phyloP scores from a whole-genome alignment of 345 rosid genomes.

The Isatis tinctoria region DNA sequence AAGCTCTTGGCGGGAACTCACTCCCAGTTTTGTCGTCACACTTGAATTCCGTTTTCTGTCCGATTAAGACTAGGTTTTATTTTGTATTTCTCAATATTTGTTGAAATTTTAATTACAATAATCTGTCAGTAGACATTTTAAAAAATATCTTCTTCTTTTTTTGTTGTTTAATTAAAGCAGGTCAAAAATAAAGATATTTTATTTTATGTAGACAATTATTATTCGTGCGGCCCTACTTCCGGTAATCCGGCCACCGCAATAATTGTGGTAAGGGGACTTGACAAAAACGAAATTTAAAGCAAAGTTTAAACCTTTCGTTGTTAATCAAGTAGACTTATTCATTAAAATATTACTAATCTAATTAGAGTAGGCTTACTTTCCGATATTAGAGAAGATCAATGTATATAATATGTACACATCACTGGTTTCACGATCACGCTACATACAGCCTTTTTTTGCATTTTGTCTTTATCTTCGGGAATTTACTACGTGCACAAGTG shows the following conservation, averaged over 20 bases:
- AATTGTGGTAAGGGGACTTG: not conserved
- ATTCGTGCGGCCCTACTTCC: constrained; percentile 5
- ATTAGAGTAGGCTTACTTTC: not conserved
- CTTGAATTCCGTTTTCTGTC: not conserved
- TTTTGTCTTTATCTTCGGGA: too few relatives aligned
- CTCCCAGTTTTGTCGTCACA: not conserved
- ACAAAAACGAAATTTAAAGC: not conserved
- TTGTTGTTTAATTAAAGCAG: not conserved
- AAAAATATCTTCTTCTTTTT: too few relatives aligned
- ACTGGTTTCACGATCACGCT: not conserved
- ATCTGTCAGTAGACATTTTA: not conserved
- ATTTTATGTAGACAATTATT: not conserved
- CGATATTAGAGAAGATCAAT: not conserved
- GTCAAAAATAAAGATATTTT: not conserved
- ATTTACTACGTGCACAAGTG: constrained; percentile 24
- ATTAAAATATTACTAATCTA: not conserved
- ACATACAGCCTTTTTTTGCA: not conserved
- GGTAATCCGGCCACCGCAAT: not conserved
- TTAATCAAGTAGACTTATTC: not conserved
- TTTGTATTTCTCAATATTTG: not conserved
- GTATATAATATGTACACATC: constrained; percentile 2
- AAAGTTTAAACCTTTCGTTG: not conserved
- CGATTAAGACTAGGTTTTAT: not conserved
- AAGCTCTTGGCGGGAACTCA: constrained; percentile 16
- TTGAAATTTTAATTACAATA: not conserved